Conservation (phyloP, 257 asterid genomes). For the Nicotiana knightiana region DNA sequence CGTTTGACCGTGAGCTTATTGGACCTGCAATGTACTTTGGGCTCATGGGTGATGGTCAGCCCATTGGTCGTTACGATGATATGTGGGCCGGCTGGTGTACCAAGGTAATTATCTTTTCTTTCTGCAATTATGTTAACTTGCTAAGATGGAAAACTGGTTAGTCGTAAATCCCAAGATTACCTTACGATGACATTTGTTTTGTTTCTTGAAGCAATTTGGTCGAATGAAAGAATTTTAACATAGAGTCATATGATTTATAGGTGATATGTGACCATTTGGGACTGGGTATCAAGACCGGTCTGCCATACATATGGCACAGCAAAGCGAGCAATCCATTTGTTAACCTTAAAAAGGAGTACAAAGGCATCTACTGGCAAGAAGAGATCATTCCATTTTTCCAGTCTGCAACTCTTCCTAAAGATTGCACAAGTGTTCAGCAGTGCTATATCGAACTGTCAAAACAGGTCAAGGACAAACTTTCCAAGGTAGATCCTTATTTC, state of each 20-base stretch:
- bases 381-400: conserved; percentile 22
- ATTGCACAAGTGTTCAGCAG: conserved; percentile 15
- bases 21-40: conserved; percentile 24
- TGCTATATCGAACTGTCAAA: conserved; percentile 17
- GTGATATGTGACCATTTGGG: conserved; percentile 20
- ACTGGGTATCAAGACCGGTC: conserved; percentile 16
- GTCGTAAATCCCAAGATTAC: background rate
- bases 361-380: conserved; percentile 20
- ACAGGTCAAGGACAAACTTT: conserved; percentile 19
- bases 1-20: conserved; percentile 16
- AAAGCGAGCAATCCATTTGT: conserved; percentile 19
- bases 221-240: background rate
- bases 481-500: conserved; percentile 15
- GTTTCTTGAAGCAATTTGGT: background rate
- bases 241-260: background rate
- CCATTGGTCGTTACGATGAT: conserved; percentile 18
- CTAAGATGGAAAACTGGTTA: background rate
- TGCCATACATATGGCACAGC: conserved; percentile 24
- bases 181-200: background rate
- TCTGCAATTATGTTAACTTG: background rate
- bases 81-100: conserved; percentile 23
- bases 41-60: conserved; percentile 24
- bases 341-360: conserved; percentile 18
- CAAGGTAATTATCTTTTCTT: conserved; percentile 7
- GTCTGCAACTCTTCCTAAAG: conserved; percentile 16